Conservation (phyloP, 2,329 filamentous ascomycete species). For the Xylariales sp. region DNA sequence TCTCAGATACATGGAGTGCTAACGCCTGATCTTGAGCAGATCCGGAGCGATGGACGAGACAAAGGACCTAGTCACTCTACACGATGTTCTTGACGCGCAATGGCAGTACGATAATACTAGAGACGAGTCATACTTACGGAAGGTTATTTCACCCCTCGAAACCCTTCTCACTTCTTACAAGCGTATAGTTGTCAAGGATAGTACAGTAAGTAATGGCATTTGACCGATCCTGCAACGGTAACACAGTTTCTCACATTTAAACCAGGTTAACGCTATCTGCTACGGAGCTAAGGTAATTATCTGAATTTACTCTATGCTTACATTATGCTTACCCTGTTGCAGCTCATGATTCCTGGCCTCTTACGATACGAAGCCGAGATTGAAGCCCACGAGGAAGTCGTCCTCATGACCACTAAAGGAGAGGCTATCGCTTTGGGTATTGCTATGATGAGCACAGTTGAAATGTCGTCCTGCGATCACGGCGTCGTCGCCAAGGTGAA, state of each 20-base stretch:
- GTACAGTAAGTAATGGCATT: conserved; percentile 55
- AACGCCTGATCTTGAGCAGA: conserved; percentile 17
- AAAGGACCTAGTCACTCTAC: conserved; percentile 89
- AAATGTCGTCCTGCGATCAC: conserved; percentile 96
- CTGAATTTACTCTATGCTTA: background rate
- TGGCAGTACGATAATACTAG: conserved; percentile 96
- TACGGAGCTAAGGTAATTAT: conserved; percentile 82
- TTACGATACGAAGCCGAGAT: conserved; percentile 91
- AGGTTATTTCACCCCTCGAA: conserved; percentile 92
- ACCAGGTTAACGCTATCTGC: conserved; percentile 82
- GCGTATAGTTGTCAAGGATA: conserved; percentile 97
- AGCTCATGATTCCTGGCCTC: conserved; percentile 95
- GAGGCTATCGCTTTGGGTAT: conserved; percentile 97
- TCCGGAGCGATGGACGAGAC: conserved; percentile 95
- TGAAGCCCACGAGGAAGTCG: conserved; percentile 94
- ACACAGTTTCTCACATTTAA: conserved; percentile 18
- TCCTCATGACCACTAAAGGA: conserved; percentile 98
- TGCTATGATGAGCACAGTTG: conserved; percentile 97
- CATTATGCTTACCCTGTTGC: conserved; percentile 14
- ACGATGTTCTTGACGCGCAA: conserved; percentile 95
- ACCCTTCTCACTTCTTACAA: conserved; percentile 93
- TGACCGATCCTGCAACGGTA: background rate
- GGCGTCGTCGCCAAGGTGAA: conserved; percentile 99
- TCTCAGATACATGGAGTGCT: background rate
- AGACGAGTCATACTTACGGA: conserved; percentile 91